Percentiles rank a stretch among this genome's conserved stretches.
These are phyloP conservation scores for Botrytis fragariae DNA, from an alignment of 2,329 filamentous ascomycete genomes.

Conservation along the genomic window DNA sequence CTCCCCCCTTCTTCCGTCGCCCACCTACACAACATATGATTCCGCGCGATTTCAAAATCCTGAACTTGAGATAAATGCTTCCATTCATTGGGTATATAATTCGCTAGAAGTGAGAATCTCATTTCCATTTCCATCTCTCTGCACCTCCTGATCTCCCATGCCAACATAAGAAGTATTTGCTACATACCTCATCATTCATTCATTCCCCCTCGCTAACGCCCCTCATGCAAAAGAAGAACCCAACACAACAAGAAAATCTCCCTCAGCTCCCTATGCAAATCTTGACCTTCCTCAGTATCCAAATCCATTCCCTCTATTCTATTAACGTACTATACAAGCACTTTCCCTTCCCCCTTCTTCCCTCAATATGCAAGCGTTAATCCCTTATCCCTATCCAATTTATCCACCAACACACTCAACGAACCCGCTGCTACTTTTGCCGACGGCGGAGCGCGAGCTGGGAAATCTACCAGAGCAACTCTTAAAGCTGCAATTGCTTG, in stretches of 20 bases:
- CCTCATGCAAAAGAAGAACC: not conserved
- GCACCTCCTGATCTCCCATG: not conserved
- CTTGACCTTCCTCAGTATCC: not conserved
- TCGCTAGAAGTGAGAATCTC: not conserved
- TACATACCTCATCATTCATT: not conserved
- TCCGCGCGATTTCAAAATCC: no score
- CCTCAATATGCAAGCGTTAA: slow-evolving; percentile 7
- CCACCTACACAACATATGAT: no score
- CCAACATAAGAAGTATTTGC: not conserved
- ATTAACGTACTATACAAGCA: slow-evolving; percentile 6
- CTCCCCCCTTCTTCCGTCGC: no score
- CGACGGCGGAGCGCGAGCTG: slow-evolving; percentile 37
- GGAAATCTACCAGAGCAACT: slow-evolving; percentile 72
- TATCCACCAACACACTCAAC: slow-evolving; percentile 21
- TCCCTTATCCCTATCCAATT: slow-evolving; percentile 21
- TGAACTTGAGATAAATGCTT: not conserved
- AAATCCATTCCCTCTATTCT: not conserved
- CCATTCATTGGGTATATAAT: slow-evolving; percentile 6
- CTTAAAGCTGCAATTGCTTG: slow-evolving; percentile 70
- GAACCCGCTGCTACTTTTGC: slow-evolving; percentile 11
- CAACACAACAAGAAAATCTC: not conserved
- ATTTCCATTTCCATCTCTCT: not conserved
- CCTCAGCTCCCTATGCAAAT: not conserved
- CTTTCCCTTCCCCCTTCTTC: not conserved
- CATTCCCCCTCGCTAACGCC: not conserved